Conservation (phyloP, 768 basidiomycete species). For the Lactarius hatsudake region DNA sequence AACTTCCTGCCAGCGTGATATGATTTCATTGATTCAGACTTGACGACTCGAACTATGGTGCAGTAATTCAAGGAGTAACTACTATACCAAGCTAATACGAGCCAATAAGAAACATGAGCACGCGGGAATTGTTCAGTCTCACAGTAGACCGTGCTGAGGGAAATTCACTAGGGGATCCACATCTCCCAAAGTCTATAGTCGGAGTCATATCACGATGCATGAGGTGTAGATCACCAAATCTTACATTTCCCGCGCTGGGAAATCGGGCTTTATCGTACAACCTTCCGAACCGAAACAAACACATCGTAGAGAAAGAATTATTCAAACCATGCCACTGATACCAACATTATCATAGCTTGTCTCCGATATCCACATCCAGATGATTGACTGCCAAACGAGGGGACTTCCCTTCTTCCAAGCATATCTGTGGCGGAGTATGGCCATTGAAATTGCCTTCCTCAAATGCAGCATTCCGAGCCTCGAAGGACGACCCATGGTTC, state of each 20-base stretch:
- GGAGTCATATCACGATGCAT: not conserved
- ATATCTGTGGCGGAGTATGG: not conserved
- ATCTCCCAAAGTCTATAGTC: not conserved
- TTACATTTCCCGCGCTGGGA: not conserved
- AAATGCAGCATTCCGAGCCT: conserved; percentile 74
- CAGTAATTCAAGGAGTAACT: too few species aligned
- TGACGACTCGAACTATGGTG: too few species aligned
- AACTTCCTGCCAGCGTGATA: too few species aligned
- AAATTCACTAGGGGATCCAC: not conserved
- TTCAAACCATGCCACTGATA: too few species aligned
- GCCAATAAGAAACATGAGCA: not conserved
- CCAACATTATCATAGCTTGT: not conserved
- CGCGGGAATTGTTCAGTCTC: not conserved
- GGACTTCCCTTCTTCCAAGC: not conserved
- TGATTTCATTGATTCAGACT: too few species aligned
- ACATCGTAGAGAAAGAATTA: not conserved
- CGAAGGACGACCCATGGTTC: conserved; percentile 58
- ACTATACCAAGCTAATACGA: not conserved
- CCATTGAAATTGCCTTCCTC: conserved; percentile 41
- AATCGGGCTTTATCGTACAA: not conserved
- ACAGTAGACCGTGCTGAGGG: too few species aligned
- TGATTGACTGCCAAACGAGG: not conserved
- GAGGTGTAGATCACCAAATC: not conserved
- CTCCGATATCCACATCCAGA: not conserved
- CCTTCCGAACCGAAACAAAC: not conserved